These are phyloP conservation scores for Haplosporangium gracile DNA, from an alignment of 192 early-diverging fungal genomes.

Conservation along the genomic window DNA sequence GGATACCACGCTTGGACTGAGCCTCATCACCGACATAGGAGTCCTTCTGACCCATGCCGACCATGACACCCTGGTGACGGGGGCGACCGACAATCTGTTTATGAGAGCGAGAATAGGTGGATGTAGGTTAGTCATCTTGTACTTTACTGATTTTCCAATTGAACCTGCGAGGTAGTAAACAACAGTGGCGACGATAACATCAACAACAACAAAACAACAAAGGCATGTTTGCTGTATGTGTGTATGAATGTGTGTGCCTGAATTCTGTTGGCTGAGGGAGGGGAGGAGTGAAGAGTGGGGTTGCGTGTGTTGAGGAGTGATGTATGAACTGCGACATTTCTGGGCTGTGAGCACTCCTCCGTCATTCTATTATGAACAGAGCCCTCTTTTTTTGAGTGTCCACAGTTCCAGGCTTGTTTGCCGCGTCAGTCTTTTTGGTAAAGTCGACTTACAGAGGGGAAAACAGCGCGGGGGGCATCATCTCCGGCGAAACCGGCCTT, in stretches of 20 bases:
- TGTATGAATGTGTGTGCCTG: not conserved
- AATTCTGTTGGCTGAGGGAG: not conserved
- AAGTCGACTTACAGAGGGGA: conserved; percentile 51
- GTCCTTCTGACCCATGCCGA: conserved; percentile 94
- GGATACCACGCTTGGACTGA: conserved; percentile 91
- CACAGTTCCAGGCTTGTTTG: not conserved
- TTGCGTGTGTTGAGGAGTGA: not conserved
- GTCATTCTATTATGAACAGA: not conserved
- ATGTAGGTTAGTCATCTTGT: not conserved
- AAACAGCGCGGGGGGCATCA: conserved; percentile 89
- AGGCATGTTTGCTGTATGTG: not conserved
- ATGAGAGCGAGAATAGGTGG: not conserved
- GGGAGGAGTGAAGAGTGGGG: not conserved
- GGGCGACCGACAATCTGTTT: conserved; percentile 82
- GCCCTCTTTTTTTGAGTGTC: not conserved
- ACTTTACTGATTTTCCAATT: not conserved
- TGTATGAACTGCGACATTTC: not conserved
- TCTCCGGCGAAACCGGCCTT: conserved; percentile 95
- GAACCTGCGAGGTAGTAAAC: not conserved
- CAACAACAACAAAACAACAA: no score
- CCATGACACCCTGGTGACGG: conserved; percentile 91
- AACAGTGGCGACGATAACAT: not conserved
- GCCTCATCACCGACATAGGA: conserved; percentile 94
- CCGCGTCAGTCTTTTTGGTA: not conserved
- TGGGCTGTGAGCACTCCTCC: not conserved